Evolutionary conservation across 129 eudicot species (phyloP).

Genomic region (Artemisia argyi): DNA sequence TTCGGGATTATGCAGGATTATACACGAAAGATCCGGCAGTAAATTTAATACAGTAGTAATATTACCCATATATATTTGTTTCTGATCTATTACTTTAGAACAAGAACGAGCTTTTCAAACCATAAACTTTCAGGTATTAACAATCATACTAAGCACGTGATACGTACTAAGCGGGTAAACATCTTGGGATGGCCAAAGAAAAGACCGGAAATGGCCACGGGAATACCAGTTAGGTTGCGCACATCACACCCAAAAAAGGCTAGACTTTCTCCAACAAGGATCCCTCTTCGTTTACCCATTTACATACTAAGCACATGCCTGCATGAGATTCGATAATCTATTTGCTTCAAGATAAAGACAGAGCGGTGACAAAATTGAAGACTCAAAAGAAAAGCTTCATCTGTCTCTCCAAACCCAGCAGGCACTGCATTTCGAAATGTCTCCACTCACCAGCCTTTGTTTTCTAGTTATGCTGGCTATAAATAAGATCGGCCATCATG

Average conservation of each 20-base stretch:
- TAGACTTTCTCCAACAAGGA: not conserved
- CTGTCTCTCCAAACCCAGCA: conserved; percentile 3
- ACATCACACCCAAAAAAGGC: too few species aligned
- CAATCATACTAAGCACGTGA: not conserved
- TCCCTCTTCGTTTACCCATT: not conserved
- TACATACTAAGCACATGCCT: not conserved
- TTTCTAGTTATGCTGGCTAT: conserved; percentile 31
- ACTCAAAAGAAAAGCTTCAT: not conserved
- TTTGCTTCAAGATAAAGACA: not conserved
- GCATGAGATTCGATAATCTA: not conserved
- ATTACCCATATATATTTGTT: not conserved
- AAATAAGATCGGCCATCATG: conserved; percentile 70
- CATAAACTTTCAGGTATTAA: not conserved
- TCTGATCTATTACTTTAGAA: not conserved
- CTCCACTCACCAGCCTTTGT: conserved; percentile 6
- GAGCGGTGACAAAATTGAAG: not conserved
- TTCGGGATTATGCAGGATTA: too few species aligned
- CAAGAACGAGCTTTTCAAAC: not conserved
- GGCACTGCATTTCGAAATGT: not conserved
- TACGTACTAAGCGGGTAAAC: too few species aligned
- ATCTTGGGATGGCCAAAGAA: too few species aligned
- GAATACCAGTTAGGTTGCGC: too few species aligned
- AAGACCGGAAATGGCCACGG: too few species aligned
- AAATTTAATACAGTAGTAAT: not conserved
- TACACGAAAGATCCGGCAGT: too few species aligned